phyloP scores from a whole-genome alignment of 371 early-diverging fungal genomes.

The Lichtheimia hyalospora region DNA sequence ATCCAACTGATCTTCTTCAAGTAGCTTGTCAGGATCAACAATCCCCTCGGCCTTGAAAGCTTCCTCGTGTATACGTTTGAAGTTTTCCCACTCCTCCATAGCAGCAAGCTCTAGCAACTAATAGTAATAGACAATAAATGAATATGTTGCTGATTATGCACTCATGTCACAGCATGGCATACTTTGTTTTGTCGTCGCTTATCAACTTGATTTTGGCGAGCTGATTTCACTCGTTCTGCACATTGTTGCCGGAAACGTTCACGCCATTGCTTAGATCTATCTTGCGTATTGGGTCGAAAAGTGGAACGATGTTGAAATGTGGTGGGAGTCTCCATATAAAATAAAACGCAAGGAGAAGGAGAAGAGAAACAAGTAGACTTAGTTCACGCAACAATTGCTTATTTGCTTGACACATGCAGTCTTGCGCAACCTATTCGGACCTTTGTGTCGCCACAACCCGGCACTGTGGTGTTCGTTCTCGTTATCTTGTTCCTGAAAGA shows the following conservation, averaged over 20 bases:
- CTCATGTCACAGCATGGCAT: neutral
- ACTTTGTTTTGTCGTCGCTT: conserved; percentile 11
- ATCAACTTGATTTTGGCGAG: conserved; percentile 5
- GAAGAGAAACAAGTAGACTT: neutral
- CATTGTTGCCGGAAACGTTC: conserved; percentile 13
- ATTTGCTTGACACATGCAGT: too few species aligned
- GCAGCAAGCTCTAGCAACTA: conserved; percentile 3
- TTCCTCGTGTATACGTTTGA: conserved; percentile 12
- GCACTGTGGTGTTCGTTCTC: too few species aligned
- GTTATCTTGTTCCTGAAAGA: too few species aligned
- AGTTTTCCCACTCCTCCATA: conserved; percentile 12
- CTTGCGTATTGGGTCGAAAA: neutral
- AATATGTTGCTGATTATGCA: too few species aligned
- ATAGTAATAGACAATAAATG: neutral
- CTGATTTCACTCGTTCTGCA: conserved; percentile 2
- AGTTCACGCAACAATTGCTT: too few species aligned
- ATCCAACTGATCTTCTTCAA: neutral
- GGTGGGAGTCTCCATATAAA: neutral
- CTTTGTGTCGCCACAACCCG: too few species aligned
- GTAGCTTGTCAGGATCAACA: conserved; percentile 1
- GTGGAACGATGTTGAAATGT: neutral
- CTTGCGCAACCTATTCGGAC: too few species aligned
- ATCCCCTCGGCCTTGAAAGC: conserved; percentile 12
- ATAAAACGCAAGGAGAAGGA: neutral
- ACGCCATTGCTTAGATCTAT: conserved; percentile 10